phyloP scores from a whole-genome alignment of 2,329 filamentous ascomycete species.

The Apiospora phragmitis region DNA sequence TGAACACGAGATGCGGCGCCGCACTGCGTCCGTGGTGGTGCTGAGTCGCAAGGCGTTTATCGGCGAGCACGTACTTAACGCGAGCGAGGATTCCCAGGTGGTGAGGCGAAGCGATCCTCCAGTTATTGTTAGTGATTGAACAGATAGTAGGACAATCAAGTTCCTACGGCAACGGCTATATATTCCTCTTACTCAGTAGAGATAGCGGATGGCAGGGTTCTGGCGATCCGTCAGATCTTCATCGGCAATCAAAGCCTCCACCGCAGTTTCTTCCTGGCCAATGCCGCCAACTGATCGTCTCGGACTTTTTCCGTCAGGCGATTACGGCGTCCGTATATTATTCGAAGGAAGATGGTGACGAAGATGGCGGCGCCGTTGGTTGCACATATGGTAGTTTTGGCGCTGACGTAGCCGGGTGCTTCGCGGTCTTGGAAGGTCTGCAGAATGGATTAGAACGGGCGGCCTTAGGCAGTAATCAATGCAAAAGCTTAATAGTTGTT shows the following conservation, averaged over 20 bases:
- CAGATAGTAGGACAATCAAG: neutral
- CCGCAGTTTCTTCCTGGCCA: conserved; percentile 12
- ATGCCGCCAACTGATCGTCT: conserved; percentile 15
- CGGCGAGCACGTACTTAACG: neutral
- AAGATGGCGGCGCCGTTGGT: conserved; percentile 28
- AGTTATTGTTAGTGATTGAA: neutral
- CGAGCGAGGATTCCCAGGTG: neutral
- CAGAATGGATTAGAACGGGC: conserved; percentile 42
- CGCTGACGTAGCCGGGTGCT: conserved; percentile 52
- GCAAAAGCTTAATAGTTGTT: neutral
- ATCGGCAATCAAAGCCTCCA: conserved; percentile 10
- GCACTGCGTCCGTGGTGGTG: neutral
- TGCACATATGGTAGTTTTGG: conserved; percentile 55
- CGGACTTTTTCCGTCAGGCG: conserved; percentile 14
- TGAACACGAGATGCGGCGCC: neutral
- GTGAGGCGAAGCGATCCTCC: neutral
- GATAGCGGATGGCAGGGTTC: conserved; percentile 19
- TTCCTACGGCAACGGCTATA: too few relatives aligned
- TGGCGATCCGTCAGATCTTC: conserved; percentile 18
- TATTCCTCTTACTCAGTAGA: too few relatives aligned
- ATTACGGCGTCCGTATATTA: conserved; percentile 24
- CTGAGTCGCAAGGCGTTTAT: conserved; percentile 4
- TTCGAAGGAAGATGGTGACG: conserved; percentile 22
- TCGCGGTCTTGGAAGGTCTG: conserved; percentile 56
- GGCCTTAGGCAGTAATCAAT: too few relatives aligned